Percentiles rank a stretch among this genome's conserved stretches.
phyloP scores from a whole-genome alignment of 768 basidiomycete species.

The Tricholoma terreum region DNA sequence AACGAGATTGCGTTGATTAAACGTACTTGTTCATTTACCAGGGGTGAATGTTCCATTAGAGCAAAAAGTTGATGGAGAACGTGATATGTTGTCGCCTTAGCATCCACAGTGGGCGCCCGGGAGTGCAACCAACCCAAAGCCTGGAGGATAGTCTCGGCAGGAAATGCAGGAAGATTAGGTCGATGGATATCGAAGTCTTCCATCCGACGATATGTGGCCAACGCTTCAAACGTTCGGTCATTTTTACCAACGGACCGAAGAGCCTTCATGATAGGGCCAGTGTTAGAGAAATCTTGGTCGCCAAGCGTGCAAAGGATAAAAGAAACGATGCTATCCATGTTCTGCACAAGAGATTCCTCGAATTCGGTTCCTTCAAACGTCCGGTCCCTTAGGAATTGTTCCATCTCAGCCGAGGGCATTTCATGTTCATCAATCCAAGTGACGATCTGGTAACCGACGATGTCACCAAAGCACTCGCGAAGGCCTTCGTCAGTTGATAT shows the following conservation, averaged over 20 bases:
- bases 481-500: constrained; percentile 50
- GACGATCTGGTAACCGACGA: constrained; percentile 61
- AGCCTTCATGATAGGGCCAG: constrained; percentile 47
- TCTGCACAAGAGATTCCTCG: constrained; percentile 32
- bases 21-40: constrained; percentile 83
- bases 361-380: constrained; percentile 33
- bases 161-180: constrained; percentile 65
- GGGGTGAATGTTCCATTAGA: constrained; percentile 57
- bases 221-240: constrained; percentile 37
- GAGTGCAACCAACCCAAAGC: constrained; percentile 60
- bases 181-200: constrained; percentile 51
- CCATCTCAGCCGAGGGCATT: constrained; percentile 26
- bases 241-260: constrained; percentile 32
- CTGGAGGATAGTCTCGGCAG: constrained; percentile 45
- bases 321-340: constrained; percentile 55
- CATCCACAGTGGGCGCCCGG: constrained; percentile 38
- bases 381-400: constrained; percentile 32
- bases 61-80: constrained; percentile 72
- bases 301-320: constrained; percentile 60
- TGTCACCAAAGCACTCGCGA: constrained; percentile 62
- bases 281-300: constrained; percentile 60
- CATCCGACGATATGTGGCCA: constrained; percentile 50
- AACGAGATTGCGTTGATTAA: constrained; percentile 69
- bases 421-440: constrained; percentile 38
- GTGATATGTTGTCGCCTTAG: constrained; percentile 69